phyloP scores from a whole-genome alignment of 345 rosid species.

The Pistacia vera region DNA sequence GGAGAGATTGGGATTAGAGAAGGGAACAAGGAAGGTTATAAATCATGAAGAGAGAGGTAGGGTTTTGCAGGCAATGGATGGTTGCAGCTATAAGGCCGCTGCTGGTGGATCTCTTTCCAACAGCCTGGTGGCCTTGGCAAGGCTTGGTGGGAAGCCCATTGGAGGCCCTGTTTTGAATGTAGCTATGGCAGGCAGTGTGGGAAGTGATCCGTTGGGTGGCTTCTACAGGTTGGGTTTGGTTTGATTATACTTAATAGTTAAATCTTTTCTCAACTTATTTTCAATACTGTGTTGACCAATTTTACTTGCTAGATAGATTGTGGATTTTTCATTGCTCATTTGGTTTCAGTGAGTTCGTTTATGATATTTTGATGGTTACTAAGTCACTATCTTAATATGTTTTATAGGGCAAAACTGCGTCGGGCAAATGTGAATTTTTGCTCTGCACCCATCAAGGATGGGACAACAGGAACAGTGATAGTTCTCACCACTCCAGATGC shows the following conservation, averaged over 20 bases:
- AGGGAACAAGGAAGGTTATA: slow-evolving; percentile 87
- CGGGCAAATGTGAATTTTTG: slow-evolving; percentile 87
- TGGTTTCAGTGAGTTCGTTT: neutral
- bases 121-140: slow-evolving; percentile 84
- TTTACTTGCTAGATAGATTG: neutral
- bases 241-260: slow-evolving; percentile 6
- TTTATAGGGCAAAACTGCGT: slow-evolving; percentile 61
- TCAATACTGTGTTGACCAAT: neutral
- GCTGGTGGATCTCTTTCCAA: slow-evolving; percentile 98
- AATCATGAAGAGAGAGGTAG: slow-evolving; percentile 96
- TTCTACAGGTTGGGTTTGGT: slow-evolving; percentile 68
- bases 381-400: slow-evolving; percentile 12
- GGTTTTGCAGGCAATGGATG: slow-evolving; percentile 94
- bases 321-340: neutral
- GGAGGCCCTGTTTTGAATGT: slow-evolving; percentile 67
- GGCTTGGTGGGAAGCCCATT: slow-evolving; percentile 66
- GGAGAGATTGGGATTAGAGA: slow-evolving; percentile 67
- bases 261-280: slow-evolving; percentile 13
- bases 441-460: slow-evolving; percentile 82
- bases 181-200: slow-evolving; percentile 92
- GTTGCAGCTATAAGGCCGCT: slow-evolving; percentile 97
- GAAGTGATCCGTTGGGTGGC: slow-evolving; percentile 88
- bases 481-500: slow-evolving; percentile 98
- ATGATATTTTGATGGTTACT: neutral
- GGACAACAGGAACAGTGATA: slow-evolving; percentile 96